Evolutionary conservation across 2,329 filamentous ascomycete genomes (phyloP).

Genomic region (Hypoxylon sp.): DNA sequence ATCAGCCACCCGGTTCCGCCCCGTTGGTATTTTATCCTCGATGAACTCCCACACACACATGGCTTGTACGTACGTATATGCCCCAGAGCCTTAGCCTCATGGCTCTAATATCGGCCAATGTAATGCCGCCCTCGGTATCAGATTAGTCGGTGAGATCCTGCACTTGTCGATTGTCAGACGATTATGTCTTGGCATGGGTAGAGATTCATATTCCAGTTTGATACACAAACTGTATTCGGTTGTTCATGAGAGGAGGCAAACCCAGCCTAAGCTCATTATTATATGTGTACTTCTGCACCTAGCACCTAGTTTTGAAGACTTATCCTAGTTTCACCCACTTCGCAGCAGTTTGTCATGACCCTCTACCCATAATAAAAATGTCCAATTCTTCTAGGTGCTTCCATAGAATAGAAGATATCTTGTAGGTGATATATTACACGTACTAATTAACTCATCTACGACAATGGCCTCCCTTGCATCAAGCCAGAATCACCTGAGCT

Average conservation of each 20-base stretch:
- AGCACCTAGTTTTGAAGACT: not conserved
- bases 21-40: slow-evolving; percentile 19
- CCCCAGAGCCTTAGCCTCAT: not conserved
- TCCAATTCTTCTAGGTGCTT: not conserved
- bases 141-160: slow-evolving; percentile 3
- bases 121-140: slow-evolving; percentile 4
- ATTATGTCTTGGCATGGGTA: slow-evolving; percentile 3
- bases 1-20: slow-evolving; percentile 23
- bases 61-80: slow-evolving; percentile 23
- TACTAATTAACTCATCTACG: slow-evolving; percentile 2
- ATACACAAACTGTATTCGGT: slow-evolving; percentile 1
- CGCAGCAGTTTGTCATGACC: not conserved
- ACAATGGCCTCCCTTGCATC: slow-evolving; percentile 15
- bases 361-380: slow-evolving; percentile 8
- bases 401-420: not conserved
- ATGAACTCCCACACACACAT: slow-evolving; percentile 17
- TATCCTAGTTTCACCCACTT: slow-evolving; percentile 1
- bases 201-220: not conserved
- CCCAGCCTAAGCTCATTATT: not conserved
- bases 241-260: slow-evolving; percentile 14
- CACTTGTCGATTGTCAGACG: slow-evolving; percentile 6
- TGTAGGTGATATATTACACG: slow-evolving; percentile 2
- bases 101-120: not conserved
- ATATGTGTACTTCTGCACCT: slow-evolving; percentile 3
- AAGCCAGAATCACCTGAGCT: slow-evolving; percentile 12